Evolutionary conservation across 139 green algal species (phyloP).

Genomic region (Chlamydomonas urium): DNA sequence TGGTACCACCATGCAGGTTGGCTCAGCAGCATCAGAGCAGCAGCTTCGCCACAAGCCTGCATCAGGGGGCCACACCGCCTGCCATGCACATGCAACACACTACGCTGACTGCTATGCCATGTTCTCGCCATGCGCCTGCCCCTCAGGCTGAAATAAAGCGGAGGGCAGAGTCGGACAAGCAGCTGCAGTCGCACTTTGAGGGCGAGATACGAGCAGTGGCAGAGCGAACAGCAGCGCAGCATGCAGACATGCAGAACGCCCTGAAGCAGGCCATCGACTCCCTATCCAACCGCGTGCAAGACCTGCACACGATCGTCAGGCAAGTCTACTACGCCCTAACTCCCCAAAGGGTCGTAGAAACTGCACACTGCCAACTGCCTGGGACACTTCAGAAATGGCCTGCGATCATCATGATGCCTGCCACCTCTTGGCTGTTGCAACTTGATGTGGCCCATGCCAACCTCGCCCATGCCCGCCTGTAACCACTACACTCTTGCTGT

Average conservation of each 20-base stretch:
- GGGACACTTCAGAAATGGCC: too few species aligned
- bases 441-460: not conserved
- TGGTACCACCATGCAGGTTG: too few species aligned
- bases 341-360: too few species aligned
- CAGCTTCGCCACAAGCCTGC: too few species aligned
- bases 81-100: not conserved
- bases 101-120: too few species aligned
- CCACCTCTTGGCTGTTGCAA: not conserved
- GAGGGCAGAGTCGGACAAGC: constrained; percentile 54
- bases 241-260: constrained; percentile 46
- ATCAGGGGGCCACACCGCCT: not conserved
- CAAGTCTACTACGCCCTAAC: too few species aligned
- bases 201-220: constrained; percentile 8
- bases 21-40: too few species aligned
- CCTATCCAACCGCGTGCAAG: constrained; percentile 44
- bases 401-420: too few species aligned
- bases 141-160: constrained; percentile 50
- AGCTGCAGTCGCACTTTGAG: constrained; percentile 61
- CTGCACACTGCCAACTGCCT: too few species aligned
- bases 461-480: not conserved
- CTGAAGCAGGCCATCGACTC: constrained; percentile 59
- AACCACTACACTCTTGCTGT: too few species aligned
- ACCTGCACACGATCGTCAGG: constrained; percentile 9
- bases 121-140: too few species aligned
- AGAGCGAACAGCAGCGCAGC: constrained; percentile 33